Evolutionary conservation across 805 yeast species (phyloP).

Genomic region (Hanseniaspora pseudoguilliermondii): DNA sequence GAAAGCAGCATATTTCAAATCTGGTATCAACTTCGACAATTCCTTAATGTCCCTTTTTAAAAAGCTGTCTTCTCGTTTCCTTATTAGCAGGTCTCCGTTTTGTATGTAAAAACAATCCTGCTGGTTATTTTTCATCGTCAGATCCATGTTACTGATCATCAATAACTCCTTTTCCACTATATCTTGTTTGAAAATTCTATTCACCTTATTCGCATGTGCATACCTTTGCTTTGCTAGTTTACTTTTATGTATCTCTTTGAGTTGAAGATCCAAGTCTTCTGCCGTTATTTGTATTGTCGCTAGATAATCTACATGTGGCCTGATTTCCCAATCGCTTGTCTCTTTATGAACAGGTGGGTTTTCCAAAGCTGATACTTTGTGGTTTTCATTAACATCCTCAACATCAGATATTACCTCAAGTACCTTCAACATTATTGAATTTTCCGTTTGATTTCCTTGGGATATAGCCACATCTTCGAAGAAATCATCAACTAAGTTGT

Average conservation of each 20-base stretch:
- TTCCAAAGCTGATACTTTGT: background rate
- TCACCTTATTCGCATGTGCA: conserved; percentile 1
- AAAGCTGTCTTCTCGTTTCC: background rate
- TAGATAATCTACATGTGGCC: conserved; percentile 1
- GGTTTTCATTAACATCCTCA: background rate
- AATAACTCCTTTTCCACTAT: conserved; percentile 5
- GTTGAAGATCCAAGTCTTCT: conserved; percentile 1
- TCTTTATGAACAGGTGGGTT: background rate
- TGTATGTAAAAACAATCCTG: background rate
- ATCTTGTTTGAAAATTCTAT: conserved; percentile 1
- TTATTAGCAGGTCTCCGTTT: background rate
- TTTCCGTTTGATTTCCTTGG: background rate
- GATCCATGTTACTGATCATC: background rate
- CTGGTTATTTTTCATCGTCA: background rate
- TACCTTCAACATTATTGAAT: background rate
- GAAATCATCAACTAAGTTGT: background rate
- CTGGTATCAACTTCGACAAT: background rate
- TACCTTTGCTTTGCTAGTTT: conserved; percentile 1
- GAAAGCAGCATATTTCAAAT: background rate
- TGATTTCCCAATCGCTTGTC: conserved; percentile 4
- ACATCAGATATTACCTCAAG: background rate
- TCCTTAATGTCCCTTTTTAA: background rate
- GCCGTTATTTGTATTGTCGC: background rate
- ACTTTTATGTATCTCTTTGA: background rate
- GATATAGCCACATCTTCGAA: background rate